Evolutionary conservation across 2,329 filamentous ascomycete species (phyloP), one percentile per base, ranked within the genome.

Genomic region (Hypoxylon sp.): DNA sequence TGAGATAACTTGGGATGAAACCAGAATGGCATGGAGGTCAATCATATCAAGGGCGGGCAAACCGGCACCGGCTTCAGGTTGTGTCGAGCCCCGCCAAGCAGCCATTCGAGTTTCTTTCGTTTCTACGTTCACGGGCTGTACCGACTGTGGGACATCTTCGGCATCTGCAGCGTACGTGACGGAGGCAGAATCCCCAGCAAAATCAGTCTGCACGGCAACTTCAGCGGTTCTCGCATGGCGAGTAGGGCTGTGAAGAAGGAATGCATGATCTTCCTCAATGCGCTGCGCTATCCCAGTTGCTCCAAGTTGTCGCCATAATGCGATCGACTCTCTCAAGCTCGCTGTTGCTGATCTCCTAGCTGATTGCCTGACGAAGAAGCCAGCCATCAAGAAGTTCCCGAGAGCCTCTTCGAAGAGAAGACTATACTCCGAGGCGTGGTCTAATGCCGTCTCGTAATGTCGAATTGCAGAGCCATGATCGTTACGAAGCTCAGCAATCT

Each of bases 21-120:
- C 90, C 13, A 95, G 83, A 65, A 95, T 94, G 24, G 91, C 91
- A 46, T 92, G 90, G 68, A 94, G 80, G 78, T 94, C 92, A 75
- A 95, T 90, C 90, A 95, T 94, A 80, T 95, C 92, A 58, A 95
- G 85, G 29, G 91, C 90, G 44, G 91, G 91, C 65, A 94, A 83
- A 10, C 90, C 90, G 37, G 83, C 87, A 2, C 86, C 87, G 19
- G 86, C 83, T 70, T 89, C 88, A 5, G 85, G 79, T 64, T 86
- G 84, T 80, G 88, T 88, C 10, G 87, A 86, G 14, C 87, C 87
- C 72, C 88, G 84, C 88, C 88, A 91, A n/a, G 86, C 87, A 46
- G 86, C 87, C 76, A 90, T 87, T 39, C 87, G 83, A 57, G 88
- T 87, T 50, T 87, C 87, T 71, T 84, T 86, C 5, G 83, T 80